Evolutionary conservation across 331 rosid species (phyloP).

Genomic region (Dryas integrifolia): DNA sequence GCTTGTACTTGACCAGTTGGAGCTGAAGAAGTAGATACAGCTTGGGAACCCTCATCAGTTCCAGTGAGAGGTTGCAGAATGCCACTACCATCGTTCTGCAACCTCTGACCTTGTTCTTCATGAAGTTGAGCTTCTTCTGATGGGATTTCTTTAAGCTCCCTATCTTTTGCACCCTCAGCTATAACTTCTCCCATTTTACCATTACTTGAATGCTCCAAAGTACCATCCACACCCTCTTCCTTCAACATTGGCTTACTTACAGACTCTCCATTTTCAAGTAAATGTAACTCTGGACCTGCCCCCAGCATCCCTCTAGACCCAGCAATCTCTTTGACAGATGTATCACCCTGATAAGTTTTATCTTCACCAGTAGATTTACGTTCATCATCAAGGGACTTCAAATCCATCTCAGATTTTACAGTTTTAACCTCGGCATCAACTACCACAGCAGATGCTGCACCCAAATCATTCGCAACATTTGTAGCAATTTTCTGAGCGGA

Average conservation of each 20-base stretch:
- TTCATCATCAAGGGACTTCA: constrained; percentile 42
- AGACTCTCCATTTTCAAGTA: constrained; percentile 47
- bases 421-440: constrained; percentile 37
- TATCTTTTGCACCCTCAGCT: constrained; percentile 31
- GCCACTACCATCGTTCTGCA: constrained; percentile 40
- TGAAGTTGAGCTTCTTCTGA: constrained; percentile 31
- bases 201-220: constrained; percentile 29
- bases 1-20: constrained; percentile 31
- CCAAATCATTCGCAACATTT: constrained; percentile 30
- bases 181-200: constrained; percentile 33
- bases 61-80: constrained; percentile 32
- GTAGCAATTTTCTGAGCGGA: constrained; percentile 37
- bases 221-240: constrained; percentile 43
- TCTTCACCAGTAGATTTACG: constrained; percentile 41
- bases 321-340: constrained; percentile 29
- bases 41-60: constrained; percentile 34
- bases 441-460: constrained; percentile 23
- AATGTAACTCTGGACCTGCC: constrained; percentile 26
- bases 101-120: constrained; percentile 41
- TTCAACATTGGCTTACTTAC: constrained; percentile 38
- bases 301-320: constrained; percentile 30
- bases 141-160: constrained; percentile 33
- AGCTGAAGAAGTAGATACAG: constrained; percentile 37
- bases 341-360: constrained; percentile 22
- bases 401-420: constrained; percentile 42